Percentiles rank a stretch among this genome's conserved stretches.
Conservation (phyloP, 805 yeast genomes). For the Metschnikowia cerradonensis region DNA sequence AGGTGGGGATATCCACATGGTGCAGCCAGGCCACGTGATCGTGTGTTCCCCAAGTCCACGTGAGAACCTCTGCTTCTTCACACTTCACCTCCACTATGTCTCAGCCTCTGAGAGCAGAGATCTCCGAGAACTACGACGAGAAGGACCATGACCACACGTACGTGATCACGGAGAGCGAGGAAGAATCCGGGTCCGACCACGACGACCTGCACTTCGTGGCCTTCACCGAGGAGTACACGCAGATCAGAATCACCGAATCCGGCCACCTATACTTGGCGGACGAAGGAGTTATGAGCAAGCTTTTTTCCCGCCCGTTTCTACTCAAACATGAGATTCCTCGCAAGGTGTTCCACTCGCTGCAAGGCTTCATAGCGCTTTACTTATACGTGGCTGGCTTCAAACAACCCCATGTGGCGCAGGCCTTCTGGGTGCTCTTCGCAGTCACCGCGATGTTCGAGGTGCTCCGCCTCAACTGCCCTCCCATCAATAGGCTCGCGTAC, state of each 20-base stretch:
- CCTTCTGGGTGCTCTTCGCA: constrained; percentile 52
- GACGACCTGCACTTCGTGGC: neutral
- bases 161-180: constrained; percentile 15
- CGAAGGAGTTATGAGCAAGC: constrained; percentile 4
- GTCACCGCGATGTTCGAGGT: constrained; percentile 61
- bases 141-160: constrained; percentile 41
- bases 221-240: neutral
- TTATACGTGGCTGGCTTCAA: constrained; percentile 62
- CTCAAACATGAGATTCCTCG: constrained; percentile 87
- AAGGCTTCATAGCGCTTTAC: constrained; percentile 76
- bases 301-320: constrained; percentile 33
- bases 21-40: neutral
- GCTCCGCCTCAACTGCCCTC: constrained; percentile 56
- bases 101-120: neutral
- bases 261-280: constrained; percentile 5
- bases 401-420: constrained; percentile 53
- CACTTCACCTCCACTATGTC: neutral
- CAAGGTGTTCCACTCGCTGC: constrained; percentile 81
- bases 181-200: neutral
- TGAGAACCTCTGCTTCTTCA: neutral
- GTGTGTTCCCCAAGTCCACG: neutral
- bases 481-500: constrained; percentile 67
- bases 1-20: neutral
- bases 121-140: neutral
- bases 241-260: neutral